Evolutionary conservation across 805 yeast species (phyloP), one percentile per base, ranked within the genome.

Genomic region (Candida stauntonica): DNA sequence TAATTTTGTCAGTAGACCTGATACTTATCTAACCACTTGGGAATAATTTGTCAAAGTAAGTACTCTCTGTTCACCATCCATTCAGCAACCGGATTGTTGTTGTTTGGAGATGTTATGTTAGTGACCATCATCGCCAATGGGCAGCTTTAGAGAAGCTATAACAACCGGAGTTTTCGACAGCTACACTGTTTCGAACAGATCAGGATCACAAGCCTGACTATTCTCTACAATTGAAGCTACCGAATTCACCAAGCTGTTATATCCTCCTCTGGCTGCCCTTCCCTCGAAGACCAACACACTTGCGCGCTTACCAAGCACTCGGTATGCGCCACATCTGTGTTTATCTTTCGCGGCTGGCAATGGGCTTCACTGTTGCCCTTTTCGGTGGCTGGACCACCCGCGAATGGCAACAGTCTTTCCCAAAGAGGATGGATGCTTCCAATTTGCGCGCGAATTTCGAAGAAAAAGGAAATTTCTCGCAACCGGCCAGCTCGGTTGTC

Each of bases 41-140:
- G 42, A 41, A 45, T 45, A 40, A 44, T 32, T 36, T 40, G 44
- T 39, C 26, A 35, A 33, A 32, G 46, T 38, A 29, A 38, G 42
- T 42, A 29, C 20, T 29, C 15, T 15, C 8, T 15, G 7, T 20
- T 26, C 14, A 7, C n/a, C 28, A 12, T 26, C 5, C 28, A 7
- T 8, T 12, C 28, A 12, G n/a, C 7, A 7, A 7, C n/a, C n/a
- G n/a, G n/a, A n/a, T n/a, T n/a, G n/a, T n/a, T n/a, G n/a, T n/a
- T n/a, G n/a, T 7, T 8, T 12, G 28, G 28, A 26, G n/a, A 26
- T n/a, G n/a, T n/a, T n/a, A n/a, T n/a, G n/a, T n/a, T n/a, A n/a
- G n/a, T n/a, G n/a, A n/a, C n/a, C n/a, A n/a, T n/a, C n/a, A n/a
- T n/a, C n/a, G n/a, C n/a, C n/a, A n/a, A n/a, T n/a, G n/a, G n/a